A percentile compares a stretch with the other conserved stretches of the same genome.
These are phyloP conservation scores for Rhodomyrtus tomentosa DNA, from an alignment of 345 rosid species.

Conservation along the genomic window DNA sequence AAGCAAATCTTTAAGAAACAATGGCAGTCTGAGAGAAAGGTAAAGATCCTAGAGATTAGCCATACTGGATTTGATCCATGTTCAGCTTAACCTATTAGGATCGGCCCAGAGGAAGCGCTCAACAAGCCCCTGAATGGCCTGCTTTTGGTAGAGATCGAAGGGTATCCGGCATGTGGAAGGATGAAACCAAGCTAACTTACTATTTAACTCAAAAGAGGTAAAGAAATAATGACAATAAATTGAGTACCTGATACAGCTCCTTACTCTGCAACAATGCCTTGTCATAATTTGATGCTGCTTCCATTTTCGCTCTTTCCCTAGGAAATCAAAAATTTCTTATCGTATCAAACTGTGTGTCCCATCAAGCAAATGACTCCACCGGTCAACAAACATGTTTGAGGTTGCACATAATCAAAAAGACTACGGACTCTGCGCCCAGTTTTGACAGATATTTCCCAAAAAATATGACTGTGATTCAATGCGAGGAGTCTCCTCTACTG, in stretches of 20 bases:
- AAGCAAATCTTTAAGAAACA: neutral
- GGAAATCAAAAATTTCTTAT: neutral
- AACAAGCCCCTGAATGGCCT: neutral
- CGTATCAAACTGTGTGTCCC: neutral
- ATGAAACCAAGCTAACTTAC: neutral
- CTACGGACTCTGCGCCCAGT: neutral
- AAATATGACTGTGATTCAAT: neutral
- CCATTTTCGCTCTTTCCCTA: neutral
- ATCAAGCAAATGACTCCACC: neutral
- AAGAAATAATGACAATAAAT: neutral
- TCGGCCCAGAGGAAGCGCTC: neutral
- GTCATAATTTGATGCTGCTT: slow-evolving; percentile 19
- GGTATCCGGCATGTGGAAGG: neutral
- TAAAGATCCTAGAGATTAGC: neutral
- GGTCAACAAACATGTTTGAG: neutral
- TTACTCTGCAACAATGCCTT: slow-evolving; percentile 21
- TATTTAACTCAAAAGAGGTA: neutral
- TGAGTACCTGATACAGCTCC: slow-evolving; percentile 38
- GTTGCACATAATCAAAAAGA: neutral
- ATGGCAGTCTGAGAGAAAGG: neutral
- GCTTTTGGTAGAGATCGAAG: neutral
- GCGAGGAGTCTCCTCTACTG: neutral
- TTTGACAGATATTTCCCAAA: neutral
- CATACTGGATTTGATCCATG: neutral
- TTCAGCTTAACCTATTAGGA: neutral